Base-by-base conservation (phyloP, 768 basidiomycete genomes). In the Mycena latifolia region DNA sequence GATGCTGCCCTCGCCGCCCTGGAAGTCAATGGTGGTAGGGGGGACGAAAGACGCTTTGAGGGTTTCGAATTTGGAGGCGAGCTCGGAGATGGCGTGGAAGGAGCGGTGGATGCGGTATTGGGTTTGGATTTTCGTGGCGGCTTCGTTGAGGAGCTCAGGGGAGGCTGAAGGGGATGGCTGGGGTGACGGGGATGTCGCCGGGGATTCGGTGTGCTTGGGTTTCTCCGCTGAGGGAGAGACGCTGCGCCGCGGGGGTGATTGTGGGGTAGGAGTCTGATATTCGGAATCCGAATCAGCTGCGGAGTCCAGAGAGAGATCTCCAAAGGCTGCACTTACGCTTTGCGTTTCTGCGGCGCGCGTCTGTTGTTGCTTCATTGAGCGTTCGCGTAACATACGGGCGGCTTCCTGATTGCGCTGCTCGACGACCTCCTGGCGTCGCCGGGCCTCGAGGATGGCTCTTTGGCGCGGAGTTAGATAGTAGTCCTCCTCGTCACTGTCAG, bases 21-120 rank as follows among this genome's bases (percentile, higher is more conserved):
- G 77, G 74, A 86, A 89, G 71, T 89, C 88, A 67, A 89, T 77
- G 17, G 72, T 72, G 29, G 75, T 56, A 15, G 87, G 86, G 55
- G 81, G 79, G 22, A 74, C 65, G 76, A 90, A 90, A 24, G 69
- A 64, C 8, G 72, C 61, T 65, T 81, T 81, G 37, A 86, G 73
- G 12, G 73, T 55, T 15, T 83, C 73, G 75, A 90, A 90, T 71
- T 84, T 74, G 9, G 75, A 56, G 37, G 80, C 71, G 58, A 88
- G 72, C 25, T 74, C 51, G 41, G 77, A 66, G 71, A 90, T 81
- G 25, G 79, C 61, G 25, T 67, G 67, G 51, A 86, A 77, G 1
- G 88, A 78, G 29, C 74, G 72, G 69, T 82, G 77, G 22, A 80
- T 71, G 56, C 86, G 87, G 75, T 80, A 85, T 50, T 76, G 74